Evolutionary conservation across 805 yeast species (phyloP), one percentile per base, ranked within the genome.

Genomic region (Myxozyma mucilagina): DNA sequence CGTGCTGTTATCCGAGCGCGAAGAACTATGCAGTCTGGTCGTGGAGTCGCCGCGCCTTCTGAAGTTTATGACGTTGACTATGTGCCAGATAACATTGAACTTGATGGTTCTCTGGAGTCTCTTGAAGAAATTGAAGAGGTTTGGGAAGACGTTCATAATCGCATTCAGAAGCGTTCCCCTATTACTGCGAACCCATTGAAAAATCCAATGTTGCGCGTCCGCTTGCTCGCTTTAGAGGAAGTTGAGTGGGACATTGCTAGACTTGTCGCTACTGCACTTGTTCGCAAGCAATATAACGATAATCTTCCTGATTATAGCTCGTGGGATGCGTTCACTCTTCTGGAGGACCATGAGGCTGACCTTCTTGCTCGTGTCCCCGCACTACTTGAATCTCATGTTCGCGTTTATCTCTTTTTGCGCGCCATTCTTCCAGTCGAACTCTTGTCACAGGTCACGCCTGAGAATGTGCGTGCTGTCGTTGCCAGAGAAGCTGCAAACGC

Each of bases 401-500:
- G 61, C 11, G 66, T 52, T 13, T 60, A 34, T 39, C 34, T 62
- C 11, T 50, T 57, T 9, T 52, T 64, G n/a, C 43, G 35, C 16
- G 43, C 45, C 3, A 53, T 61, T 43, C 42, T 63, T 53, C 61
- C 65, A 8, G 9, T 16, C 3, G 18, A 38, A 39, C 35, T 38
- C 10, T 52, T 20, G n/a, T 38, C 47, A 34, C 77, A 75, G 41
- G 71, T 85, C 13, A 76, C 79, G 3, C 70, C 80, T 0, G 71
- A 71, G 1, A 63, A 63, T 4, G 71, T 85, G 16, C 74, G 88
- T 49, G 72, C 74, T 14, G 78, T 83, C 1, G 73, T 83, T 52
- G 90, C 89, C 1, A 74, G 80, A 43, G 87, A 85, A 65, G 80
- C 84, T 53, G 86, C 87, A 14, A 86, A 86, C 68, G 86, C 89